Base-by-base conservation (phyloP, 805 yeast genomes). In the Yamadazyma phyllophila region DNA sequence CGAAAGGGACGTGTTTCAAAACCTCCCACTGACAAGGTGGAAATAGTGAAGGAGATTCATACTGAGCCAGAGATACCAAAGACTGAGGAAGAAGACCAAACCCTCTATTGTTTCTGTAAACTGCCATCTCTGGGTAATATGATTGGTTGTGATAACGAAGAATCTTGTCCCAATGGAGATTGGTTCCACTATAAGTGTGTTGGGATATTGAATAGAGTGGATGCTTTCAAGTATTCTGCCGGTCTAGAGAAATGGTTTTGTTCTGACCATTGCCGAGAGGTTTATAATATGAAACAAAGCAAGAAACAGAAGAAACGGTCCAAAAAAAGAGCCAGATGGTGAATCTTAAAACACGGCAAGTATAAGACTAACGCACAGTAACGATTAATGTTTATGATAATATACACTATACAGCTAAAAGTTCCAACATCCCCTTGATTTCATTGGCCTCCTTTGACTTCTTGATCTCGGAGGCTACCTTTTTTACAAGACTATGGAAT, bases 71-170 rank as follows among this genome's bases (percentile, higher is more conserved):
- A 20, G 24, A 20, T 20, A 20, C 13, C 31, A 29, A n/a, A 39
- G 14, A 33, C 38, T 13, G 63, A 58, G 37, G 60, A 59, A 42
- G 24, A 20, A 4, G 6, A 20, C 24, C n/a, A n/a, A n/a, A 20
- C 24, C 24, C 46, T 62, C 43, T 92, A 92, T 63, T 92, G 99
- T 64, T 86, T 87, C 67, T 92, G 99, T 61, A 95, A 89, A 60
- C 89, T 91, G 54, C 95, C 87, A 0, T 90, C 97, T 0, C 88
- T 85, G 66, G 99, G 99, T 17, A 88, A 84, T 57, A 92, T 92
- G 99, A 88, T 92, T 53, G 97, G 94, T 0, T 92, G 99, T 67
- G 99, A 92, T 61, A 87, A 89, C 51, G 63, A 59, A 44, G 56
- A 51, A 3, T 48, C 60, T 12, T 71, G 76, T 49, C 67, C 70